Percentiles rank a stretch among this genome's conserved stretches.
Evolutionary conservation across 2,329 filamentous ascomycete genomes (phyloP).

Genomic region (Fusarium albosuccineum): DNA sequence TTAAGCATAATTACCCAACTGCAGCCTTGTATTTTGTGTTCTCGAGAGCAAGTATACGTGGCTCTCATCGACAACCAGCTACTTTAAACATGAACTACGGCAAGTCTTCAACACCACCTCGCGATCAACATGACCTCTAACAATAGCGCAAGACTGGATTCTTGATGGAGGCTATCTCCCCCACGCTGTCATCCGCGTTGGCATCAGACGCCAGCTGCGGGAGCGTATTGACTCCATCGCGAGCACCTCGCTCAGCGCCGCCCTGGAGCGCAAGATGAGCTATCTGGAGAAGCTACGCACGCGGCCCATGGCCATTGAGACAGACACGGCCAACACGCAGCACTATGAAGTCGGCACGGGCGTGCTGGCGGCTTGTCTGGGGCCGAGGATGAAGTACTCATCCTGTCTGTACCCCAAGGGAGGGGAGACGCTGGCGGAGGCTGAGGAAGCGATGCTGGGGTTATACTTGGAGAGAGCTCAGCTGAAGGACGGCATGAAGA

Average conservation of each 20-base stretch:
- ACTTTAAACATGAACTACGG: conserved; percentile 32
- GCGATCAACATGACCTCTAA: not conserved
- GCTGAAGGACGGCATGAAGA: conserved; percentile 69
- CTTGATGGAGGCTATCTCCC: conserved; percentile 77
- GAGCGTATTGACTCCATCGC: conserved; percentile 69
- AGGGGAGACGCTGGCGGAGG: conserved; percentile 72
- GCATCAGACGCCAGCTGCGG: conserved; percentile 75
- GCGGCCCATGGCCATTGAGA: conserved; percentile 77
- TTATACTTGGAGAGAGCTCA: conserved; percentile 72
- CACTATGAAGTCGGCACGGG: conserved; percentile 80
- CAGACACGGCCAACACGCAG: conserved; percentile 74
- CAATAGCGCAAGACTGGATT: conserved; percentile 60
- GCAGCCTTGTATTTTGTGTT: too few relatives aligned
- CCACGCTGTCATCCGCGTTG: conserved; percentile 70
- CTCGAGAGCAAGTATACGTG: conserved; percentile 2
- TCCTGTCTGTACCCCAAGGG: conserved; percentile 74
- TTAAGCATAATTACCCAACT: too few relatives aligned
- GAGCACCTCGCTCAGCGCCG: conserved; percentile 64
- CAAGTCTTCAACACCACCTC: not conserved
- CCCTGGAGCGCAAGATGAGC: conserved; percentile 71
- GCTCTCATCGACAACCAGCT: not conserved
- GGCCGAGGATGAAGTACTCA: conserved; percentile 81
- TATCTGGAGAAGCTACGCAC: conserved; percentile 71
- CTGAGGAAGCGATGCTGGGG: conserved; percentile 75
- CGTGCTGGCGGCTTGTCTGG: conserved; percentile 71